Evolutionary conservation across 2,329 filamentous ascomycete species (phyloP), one percentile per base, ranked within the genome.

Genomic region (Fusarium sororula): DNA sequence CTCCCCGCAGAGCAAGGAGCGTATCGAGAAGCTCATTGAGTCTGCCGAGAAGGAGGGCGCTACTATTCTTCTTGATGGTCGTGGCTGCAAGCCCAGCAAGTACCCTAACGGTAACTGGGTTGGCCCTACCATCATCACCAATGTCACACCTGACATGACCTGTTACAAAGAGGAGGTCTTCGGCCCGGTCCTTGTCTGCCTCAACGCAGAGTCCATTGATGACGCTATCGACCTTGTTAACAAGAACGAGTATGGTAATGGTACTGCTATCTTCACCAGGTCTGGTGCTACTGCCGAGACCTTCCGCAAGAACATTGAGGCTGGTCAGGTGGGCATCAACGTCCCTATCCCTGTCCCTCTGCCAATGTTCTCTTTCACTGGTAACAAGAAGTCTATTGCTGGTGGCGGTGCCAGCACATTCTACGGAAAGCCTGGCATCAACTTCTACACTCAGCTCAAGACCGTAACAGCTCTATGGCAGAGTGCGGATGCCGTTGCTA

Each of bases 391-490:
- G 88, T 94, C 91, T 79, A 88, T 98, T 65, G 96, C 96, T 2
- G 96, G 96, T 62, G 95, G 95, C 59, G 96, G 96, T 70, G 93
- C 94, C 42, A 97, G 90, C 85, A 97, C 95, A 22, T 98, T 99
- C 82, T 99, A 99, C 84, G 96, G 96, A 75, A 93, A 94, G 84
- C 94, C 95, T 2, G 96, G 96, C 30, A 84, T 99, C 81, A 92
- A 93, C 81, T 99, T 99, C 82, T 98, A 97, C 84, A 99, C 96
- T 7, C 96, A 98, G 85, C 90, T 93, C 81, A 98, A 99, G 93
- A 99, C 96, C 6, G 96, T 99, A 55, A 99, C 96, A 60, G 92
- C 94, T 75, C 85, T 97, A 81, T 99, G 96, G 96, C 90, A 91
- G 80, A 91, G 89, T 70, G 91, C 95, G 79, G 95, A 98, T 85